Evolutionary conservation across 2,329 filamentous ascomycete species (phyloP).

Genomic region (Fusarium sp.): DNA sequence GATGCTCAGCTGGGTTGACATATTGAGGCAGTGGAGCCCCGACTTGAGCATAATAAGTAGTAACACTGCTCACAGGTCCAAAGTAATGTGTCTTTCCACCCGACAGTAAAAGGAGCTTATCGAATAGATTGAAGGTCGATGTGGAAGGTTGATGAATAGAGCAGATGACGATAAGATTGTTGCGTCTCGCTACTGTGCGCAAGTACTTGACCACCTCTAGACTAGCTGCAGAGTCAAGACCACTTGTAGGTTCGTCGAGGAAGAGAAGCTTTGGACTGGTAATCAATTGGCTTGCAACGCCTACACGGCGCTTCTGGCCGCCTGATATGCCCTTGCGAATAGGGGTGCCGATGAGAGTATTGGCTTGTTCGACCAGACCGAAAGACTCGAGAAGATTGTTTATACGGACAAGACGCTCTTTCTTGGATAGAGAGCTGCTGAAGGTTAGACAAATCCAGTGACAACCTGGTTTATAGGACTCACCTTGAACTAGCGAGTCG

Average conservation of each 20-base stretch:
- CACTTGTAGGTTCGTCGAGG: conserved; percentile 85
- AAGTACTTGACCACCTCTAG: conserved; percentile 82
- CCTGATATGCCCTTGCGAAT: conserved; percentile 86
- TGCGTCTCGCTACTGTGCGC: conserved; percentile 70
- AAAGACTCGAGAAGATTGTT: conserved; percentile 76
- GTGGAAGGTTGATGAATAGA: conserved; percentile 90
- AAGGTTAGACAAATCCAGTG: neutral
- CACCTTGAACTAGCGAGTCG: conserved; percentile 70
- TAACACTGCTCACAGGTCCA: conserved; percentile 68
- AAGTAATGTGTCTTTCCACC: conserved; percentile 78
- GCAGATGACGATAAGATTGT: conserved; percentile 80
- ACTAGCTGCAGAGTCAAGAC: conserved; percentile 81
- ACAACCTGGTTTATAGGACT: neutral
- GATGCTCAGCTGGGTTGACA: conserved; percentile 82
- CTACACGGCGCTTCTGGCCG: conserved; percentile 84
- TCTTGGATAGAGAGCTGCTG: conserved; percentile 54
- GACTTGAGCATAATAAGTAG: conserved; percentile 71
- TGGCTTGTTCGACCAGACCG: conserved; percentile 74
- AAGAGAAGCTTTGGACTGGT: conserved; percentile 85
- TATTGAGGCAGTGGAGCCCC: conserved; percentile 73
- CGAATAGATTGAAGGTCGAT: conserved; percentile 81
- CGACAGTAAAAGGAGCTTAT: conserved; percentile 80
- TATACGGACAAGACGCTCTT: conserved; percentile 71
- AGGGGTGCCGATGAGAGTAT: conserved; percentile 82
- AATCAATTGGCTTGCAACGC: conserved; percentile 83